Base-by-base conservation (phyloP, 2,329 filamentous ascomycete genomes). In the Fusarium sp. region DNA sequence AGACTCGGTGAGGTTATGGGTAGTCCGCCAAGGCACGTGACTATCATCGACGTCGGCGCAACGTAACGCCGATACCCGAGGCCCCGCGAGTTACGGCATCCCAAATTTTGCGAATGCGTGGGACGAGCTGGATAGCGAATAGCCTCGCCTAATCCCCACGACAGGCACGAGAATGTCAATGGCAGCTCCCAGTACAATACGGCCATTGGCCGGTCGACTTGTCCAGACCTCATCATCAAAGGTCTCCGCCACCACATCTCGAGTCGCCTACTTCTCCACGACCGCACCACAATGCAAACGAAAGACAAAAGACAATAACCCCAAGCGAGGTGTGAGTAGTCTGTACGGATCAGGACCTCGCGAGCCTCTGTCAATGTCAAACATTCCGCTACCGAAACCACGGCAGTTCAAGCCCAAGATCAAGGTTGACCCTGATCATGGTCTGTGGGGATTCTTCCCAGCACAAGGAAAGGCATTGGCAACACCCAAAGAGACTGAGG, bases 401-500 rank as follows among this genome's bases (percentile, higher is more conserved):
- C 79, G 79, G 67, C 86, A 91, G 62, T 86, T 86, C 68, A 86
- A 89, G 78, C 88, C 89, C 60, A 80, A 85, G 51, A 80, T 92
- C 37, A 80, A 88, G 70, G 87, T 87, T 45, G 91, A 94, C 79
- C 86, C 90, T 33, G 84, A 95, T 73, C 96, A 99, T 82, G 95
- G 94, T 35, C 90, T 99, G 16, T 98, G 93, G 92, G 92, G 89
- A 3, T 99, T 99, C 84, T 98, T 99, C 83, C 90, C 91, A 77
- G 86, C 87, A 70, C 87, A 91, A 72, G 89, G 89, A 72, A 88
- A 90, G 78, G 83, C 91, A n/a, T 81, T 97, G 77, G 87, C 88
- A 75, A 91, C 91, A 12, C 94, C 95, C 10, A 87, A 90, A 39
- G 91, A 95, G 74, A 90, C 93, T 62, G 80, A 86, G 55, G 85